phyloP scores from a whole-genome alignment of 2,329 filamentous ascomycete genomes.

The Berkeleyomyces rouxiae region DNA sequence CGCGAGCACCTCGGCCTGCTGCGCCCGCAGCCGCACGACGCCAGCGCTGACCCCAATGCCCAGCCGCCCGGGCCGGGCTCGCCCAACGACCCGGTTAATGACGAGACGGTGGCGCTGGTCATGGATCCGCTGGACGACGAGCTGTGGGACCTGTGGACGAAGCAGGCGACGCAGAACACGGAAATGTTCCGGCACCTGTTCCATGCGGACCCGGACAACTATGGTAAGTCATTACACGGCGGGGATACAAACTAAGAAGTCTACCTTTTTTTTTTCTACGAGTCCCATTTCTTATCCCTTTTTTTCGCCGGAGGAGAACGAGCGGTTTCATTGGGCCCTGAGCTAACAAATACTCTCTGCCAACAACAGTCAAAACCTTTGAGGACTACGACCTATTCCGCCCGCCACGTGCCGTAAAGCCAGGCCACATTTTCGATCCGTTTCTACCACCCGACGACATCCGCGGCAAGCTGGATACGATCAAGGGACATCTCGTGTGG shows the following conservation, averaged over 20 bases:
- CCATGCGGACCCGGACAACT: conserved; percentile 77
- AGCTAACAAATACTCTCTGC: neutral
- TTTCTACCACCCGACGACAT: conserved; percentile 59
- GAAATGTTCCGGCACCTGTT: conserved; percentile 63
- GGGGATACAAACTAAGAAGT: conserved; percentile 16
- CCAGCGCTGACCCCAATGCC: conserved; percentile 51
- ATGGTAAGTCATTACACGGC: conserved; percentile 31
- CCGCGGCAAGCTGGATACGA: conserved; percentile 55
- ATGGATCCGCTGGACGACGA: conserved; percentile 53
- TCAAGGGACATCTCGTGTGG: conserved; percentile 84
- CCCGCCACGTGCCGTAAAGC: conserved; percentile 51
- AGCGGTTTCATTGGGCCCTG: neutral
- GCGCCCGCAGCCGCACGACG: conserved; percentile 54
- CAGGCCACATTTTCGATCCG: conserved; percentile 75
- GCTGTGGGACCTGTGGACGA: conserved; percentile 53
- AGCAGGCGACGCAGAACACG: conserved; percentile 53
- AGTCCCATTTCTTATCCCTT: neutral
- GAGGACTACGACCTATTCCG: conserved; percentile 75
- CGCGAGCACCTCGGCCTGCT: conserved; percentile 79
- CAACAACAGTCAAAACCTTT: conserved; percentile 55
- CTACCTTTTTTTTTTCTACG: neutral
- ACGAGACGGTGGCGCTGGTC: conserved; percentile 47
- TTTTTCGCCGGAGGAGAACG: neutral
- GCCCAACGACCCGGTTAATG: conserved; percentile 44
- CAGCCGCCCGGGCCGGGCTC: conserved; percentile 51